These are phyloP conservation scores for Arthrobotrys entomopaga DNA, from an alignment of 2,329 filamentous ascomycete species.

Conservation along the genomic window DNA sequence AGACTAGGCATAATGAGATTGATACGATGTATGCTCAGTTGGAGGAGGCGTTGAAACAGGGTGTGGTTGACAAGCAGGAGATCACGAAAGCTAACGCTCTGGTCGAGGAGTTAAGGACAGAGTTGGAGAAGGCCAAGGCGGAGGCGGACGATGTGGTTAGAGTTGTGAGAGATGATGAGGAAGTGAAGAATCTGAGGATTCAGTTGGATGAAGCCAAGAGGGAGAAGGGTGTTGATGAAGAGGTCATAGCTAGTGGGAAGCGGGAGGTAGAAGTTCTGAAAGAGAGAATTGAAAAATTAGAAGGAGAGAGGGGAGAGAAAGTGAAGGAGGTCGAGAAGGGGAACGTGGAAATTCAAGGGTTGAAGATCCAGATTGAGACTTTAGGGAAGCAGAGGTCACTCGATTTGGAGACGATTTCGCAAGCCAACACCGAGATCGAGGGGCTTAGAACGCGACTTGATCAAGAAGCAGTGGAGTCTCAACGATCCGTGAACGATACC, in stretches of 20 bases:
- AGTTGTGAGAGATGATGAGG: constrained; percentile 42
- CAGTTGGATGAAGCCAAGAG: constrained; percentile 42
- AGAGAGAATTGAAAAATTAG: constrained; percentile 4
- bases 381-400: constrained; percentile 10
- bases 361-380: constrained; percentile 12
- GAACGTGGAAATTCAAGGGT: constrained; percentile 17
- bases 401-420: constrained; percentile 25
- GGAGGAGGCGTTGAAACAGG: constrained; percentile 46
- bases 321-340: constrained; percentile 18
- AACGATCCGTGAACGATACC: constrained; percentile 14
- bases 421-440: constrained; percentile 32
- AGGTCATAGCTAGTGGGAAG: constrained; percentile 18
- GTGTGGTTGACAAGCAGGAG: constrained; percentile 47
- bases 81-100: constrained; percentile 26
- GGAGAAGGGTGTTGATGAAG: constrained; percentile 31
- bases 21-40: constrained; percentile 46
- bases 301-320: not conserved
- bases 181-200: constrained; percentile 37
- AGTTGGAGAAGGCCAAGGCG: constrained; percentile 23
- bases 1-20: constrained; percentile 44
- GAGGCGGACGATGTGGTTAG: constrained; percentile 25
- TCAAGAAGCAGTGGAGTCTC: not conserved
- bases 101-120: constrained; percentile 40
- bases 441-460: constrained; percentile 32
- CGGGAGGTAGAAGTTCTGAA: constrained; percentile 32